Base-by-base conservation (phyloP, 352 stramenopile genomes). In the Lagenidium giganteum region DNA sequence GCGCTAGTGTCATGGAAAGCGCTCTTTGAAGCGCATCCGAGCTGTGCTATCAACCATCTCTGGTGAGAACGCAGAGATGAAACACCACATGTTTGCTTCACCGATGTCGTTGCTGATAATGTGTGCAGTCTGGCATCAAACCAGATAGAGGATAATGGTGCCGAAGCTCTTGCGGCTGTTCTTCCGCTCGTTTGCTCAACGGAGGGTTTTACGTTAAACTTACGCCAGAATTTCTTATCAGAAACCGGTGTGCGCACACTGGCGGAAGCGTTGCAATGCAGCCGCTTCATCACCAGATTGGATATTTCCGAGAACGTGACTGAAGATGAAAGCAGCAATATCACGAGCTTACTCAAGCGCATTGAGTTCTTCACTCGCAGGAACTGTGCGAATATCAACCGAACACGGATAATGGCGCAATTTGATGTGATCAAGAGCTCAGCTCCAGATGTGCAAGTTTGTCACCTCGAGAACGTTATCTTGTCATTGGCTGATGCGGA, bases 131-230 rank as follows among this genome's bases (percentile, higher is more conserved):
- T 78, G n/a, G 52, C 63, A 5, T 6, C 34, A 23, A 78, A 78
- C 47, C 57, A 72, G 42, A 67, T 75, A 12, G 60, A 75, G 12
- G 60, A 74, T 21, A 44, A 57, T 12, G 63, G 53, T 13, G 50
- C 51, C 1, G 42, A 45, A 24, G 29, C 49, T 16, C 51, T 78
- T 22, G 50, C 36, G 8, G 29, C 39, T 17, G n/a, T n/a, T n/a
- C n/a, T n/a, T n/a, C n/a, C n/a, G n/a, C 55, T 78, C 27, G 30
- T 75, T 26, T 36, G 48, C 29, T 27, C 51, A 34, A 43, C 35
- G 5, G 45, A 61, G 27, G 17, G 43, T 12, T 43, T 64, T 22
- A 37, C 42, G 8, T 34, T 78, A n/a, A 60, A 78, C 47, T 31
- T 78, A 14, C 51, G 63, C 8, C 35, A 48, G 2, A 78, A 78